Evolutionary conservation across 768 basidiomycete genomes (phyloP).

Genomic region (Omphalotus guepiniiformis): DNA sequence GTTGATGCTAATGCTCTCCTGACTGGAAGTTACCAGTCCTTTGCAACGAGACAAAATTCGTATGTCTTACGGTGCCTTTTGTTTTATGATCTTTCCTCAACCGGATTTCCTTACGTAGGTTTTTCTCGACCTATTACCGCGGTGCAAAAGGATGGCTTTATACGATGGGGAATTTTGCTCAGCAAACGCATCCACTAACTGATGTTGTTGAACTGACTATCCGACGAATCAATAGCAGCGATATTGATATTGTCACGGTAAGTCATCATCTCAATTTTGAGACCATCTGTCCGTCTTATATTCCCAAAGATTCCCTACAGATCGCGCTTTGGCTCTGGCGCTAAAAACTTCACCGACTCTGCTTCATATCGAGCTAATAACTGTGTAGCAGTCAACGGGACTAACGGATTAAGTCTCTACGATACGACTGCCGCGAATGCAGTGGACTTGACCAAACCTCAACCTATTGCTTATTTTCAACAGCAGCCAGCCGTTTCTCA

Average conservation of each 20-base stretch:
- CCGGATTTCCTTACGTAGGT: constrained; percentile 21
- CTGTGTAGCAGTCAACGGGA: constrained; percentile 42
- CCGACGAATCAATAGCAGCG: constrained; percentile 33
- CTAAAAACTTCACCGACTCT: constrained; percentile 44
- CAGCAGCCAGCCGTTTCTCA: constrained; percentile 33
- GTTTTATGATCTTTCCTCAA: too few relatives aligned
- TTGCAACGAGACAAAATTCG: constrained; percentile 48
- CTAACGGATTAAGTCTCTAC: constrained; percentile 45
- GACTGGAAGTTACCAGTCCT: constrained; percentile 49
- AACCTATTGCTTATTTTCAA: constrained; percentile 32
- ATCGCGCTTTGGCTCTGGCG: constrained; percentile 43
- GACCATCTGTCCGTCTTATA: too few relatives aligned
- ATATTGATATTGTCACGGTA: constrained; percentile 42
- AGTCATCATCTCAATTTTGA: constrained; percentile 11
- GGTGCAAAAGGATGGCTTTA: constrained; percentile 37
- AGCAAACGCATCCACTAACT: constrained; percentile 45
- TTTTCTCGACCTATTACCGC: constrained; percentile 42
- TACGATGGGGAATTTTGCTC: constrained; percentile 50
- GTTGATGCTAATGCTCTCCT: constrained; percentile 48
- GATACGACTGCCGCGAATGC: constrained; percentile 9
- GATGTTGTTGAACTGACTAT: constrained; percentile 47
- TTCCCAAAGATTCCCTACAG: constrained; percentile 49
- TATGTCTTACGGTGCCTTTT: constrained; percentile 25
- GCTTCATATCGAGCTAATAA: constrained; percentile 49
- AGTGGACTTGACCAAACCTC: constrained; percentile 4